These are phyloP conservation scores for Carallia brachiata DNA, from an alignment of 345 rosid species.

Conservation along the genomic window DNA sequence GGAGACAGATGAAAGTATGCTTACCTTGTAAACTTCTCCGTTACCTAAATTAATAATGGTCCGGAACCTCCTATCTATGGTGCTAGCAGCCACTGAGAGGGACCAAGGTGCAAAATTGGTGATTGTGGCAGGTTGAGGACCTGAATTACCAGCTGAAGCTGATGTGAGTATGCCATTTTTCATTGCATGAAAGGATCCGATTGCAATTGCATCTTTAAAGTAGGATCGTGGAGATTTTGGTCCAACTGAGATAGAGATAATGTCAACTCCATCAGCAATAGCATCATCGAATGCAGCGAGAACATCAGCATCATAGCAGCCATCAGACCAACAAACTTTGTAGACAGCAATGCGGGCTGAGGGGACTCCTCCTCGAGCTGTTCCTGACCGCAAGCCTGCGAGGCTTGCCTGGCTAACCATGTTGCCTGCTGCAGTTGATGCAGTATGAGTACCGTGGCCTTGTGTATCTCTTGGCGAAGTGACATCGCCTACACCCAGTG, in stretches of 20 bases:
- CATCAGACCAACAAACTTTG: conserved; percentile 19
- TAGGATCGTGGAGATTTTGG: not conserved
- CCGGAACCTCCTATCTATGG: conserved; percentile 26
- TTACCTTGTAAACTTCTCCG: conserved; percentile 18
- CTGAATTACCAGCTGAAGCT: conserved; percentile 27
- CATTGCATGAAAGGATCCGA: conserved; percentile 19
- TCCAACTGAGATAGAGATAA: conserved; percentile 20
- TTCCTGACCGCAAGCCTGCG: conserved; percentile 12
- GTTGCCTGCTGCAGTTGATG: conserved; percentile 21
- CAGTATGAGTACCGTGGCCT: conserved; percentile 19
- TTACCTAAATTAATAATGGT: conserved; percentile 22
- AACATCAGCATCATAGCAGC: conserved; percentile 20
- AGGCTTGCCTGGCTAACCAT: conserved; percentile 8
- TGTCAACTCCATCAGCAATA: conserved; percentile 19
- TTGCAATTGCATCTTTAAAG: conserved; percentile 11
- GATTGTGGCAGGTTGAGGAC: conserved; percentile 11
- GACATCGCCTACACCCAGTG: not conserved
- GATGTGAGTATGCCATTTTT: conserved; percentile 18
- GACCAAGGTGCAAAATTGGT: conserved; percentile 33
- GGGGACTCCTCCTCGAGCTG: conserved; percentile 21
- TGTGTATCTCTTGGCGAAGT: conserved; percentile 13
- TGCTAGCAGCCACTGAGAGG: conserved; percentile 38
- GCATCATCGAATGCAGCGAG: conserved; percentile 25
- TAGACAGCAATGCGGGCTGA: conserved; percentile 20
- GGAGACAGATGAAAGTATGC: not conserved